These are phyloP conservation scores for Dioscorea zingiberensis DNA, from an alignment of 106 monocot species.

Conservation along the genomic window DNA sequence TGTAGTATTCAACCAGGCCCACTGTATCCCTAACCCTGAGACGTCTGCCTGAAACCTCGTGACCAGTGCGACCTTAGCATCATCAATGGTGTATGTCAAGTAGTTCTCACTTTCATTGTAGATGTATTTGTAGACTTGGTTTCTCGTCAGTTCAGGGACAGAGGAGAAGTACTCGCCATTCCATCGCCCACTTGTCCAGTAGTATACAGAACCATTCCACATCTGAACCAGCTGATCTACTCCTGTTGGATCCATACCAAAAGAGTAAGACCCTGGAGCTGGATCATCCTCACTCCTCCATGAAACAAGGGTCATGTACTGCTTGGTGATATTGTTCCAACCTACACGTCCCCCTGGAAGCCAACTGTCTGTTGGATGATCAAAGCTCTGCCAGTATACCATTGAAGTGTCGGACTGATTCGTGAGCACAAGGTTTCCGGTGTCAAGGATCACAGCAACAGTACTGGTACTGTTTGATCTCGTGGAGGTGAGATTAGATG, in stretches of 20 bases:
- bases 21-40: slow-evolving; percentile 9
- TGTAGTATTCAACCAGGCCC: neutral
- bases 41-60: slow-evolving; percentile 7
- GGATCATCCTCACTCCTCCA: slow-evolving; percentile 47
- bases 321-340: slow-evolving; percentile 21
- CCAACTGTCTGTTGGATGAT: slow-evolving; percentile 48
- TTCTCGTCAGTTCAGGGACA: slow-evolving; percentile 16
- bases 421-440: slow-evolving; percentile 31
- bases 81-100: slow-evolving; percentile 7
- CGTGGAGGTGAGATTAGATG: slow-evolving; percentile 15
- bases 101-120: neutral
- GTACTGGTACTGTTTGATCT: slow-evolving; percentile 3
- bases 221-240: slow-evolving; percentile 18
- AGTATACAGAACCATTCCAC: slow-evolving; percentile 34
- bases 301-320: slow-evolving; percentile 32
- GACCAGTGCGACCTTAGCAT: neutral
- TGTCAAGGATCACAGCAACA: slow-evolving; percentile 16
- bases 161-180: slow-evolving; percentile 21
- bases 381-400: slow-evolving; percentile 39
- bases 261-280: slow-evolving; percentile 22
- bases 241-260: slow-evolving; percentile 45
- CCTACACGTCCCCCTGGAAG: slow-evolving; percentile 22
- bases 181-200: slow-evolving; percentile 48
- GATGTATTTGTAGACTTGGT: slow-evolving; percentile 1
- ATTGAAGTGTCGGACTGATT: slow-evolving; percentile 2